These are phyloP conservation scores for Delonix regia DNA, from an alignment of 306 rosid genomes.

Conservation along the genomic window DNA sequence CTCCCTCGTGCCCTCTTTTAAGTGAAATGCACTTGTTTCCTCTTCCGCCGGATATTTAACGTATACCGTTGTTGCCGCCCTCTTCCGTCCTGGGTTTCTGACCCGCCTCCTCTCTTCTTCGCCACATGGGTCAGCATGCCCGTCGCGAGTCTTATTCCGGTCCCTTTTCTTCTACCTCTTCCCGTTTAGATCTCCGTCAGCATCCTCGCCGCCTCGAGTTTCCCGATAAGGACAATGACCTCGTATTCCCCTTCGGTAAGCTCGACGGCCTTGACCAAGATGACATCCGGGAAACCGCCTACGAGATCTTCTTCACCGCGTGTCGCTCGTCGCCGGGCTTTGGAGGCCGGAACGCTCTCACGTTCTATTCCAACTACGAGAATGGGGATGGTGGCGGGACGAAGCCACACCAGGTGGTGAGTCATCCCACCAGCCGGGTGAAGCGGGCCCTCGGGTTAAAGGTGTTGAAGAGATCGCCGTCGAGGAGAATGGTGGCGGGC, in stretches of 20 bases:
- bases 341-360: slow-evolving; percentile 65
- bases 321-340: slow-evolving; percentile 89
- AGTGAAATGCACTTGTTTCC: slow-evolving; percentile 13
- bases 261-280: slow-evolving; percentile 60
- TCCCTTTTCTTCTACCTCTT: slow-evolving; percentile 19
- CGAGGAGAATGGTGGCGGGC: slow-evolving; percentile 73
- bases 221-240: slow-evolving; percentile 35
- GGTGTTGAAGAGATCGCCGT: slow-evolving; percentile 85
- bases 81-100: slow-evolving; percentile 35
- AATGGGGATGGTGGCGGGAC: slow-evolving; percentile 7
- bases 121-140: slow-evolving; percentile 77
- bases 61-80: not conserved
- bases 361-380: slow-evolving; percentile 45
- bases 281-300: slow-evolving; percentile 75
- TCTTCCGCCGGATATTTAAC: slow-evolving; percentile 46
- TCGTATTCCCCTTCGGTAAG: slow-evolving; percentile 58
- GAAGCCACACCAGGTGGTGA: slow-evolving; percentile 56
- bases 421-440: slow-evolving; percentile 75
- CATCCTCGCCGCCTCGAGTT: slow-evolving; percentile 24
- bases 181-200: slow-evolving; percentile 36
- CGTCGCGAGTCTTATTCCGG: slow-evolving; percentile 72
- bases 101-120: slow-evolving; percentile 25
- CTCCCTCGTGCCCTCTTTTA: slow-evolving; percentile 28
- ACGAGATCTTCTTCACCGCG: slow-evolving; percentile 85
- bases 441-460: slow-evolving; percentile 81